Percentiles rank a stretch among this genome's conserved stretches.
Evolutionary conservation across 106 monocot species (phyloP).

Genomic region (Acorus gramineus): DNA sequence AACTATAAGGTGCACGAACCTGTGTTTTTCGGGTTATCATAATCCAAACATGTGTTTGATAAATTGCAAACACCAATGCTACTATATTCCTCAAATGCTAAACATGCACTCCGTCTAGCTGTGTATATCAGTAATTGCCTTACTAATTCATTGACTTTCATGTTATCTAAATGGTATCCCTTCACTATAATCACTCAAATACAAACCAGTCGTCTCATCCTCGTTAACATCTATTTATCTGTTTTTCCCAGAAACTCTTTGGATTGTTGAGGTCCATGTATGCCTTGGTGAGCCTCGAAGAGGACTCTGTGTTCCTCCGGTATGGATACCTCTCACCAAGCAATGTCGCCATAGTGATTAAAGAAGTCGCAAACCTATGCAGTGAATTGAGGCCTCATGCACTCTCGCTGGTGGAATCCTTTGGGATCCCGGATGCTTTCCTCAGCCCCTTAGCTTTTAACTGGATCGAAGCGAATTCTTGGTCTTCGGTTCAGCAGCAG

Average conservation of each 20-base stretch:
- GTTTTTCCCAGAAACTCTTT: slow-evolving; percentile 44
- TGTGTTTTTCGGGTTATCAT: too few relatives aligned
- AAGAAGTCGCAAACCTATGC: slow-evolving; percentile 56
- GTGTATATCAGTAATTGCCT: too few relatives aligned
- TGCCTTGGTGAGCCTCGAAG: slow-evolving; percentile 63
- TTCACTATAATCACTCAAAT: too few relatives aligned
- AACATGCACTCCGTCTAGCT: too few relatives aligned
- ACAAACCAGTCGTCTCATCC: too few relatives aligned
- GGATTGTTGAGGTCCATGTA: slow-evolving; percentile 73
- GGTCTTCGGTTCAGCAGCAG: slow-evolving; percentile 48
- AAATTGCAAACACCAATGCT: too few relatives aligned
- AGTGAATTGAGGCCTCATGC: slow-evolving; percentile 70
- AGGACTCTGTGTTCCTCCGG: slow-evolving; percentile 69
- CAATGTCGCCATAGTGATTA: slow-evolving; percentile 60
- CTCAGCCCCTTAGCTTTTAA: slow-evolving; percentile 78
- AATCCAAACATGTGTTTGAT: too few relatives aligned
- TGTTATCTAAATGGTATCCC: too few relatives aligned
- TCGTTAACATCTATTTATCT: background rate
- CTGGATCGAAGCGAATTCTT: slow-evolving; percentile 86
- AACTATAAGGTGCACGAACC: too few relatives aligned
- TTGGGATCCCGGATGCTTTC: slow-evolving; percentile 83
- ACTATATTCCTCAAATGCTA: too few relatives aligned
- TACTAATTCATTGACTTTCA: too few relatives aligned
- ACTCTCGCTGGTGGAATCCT: slow-evolving; percentile 50
- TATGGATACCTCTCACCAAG: slow-evolving; percentile 54